Percentiles rank a stretch among this genome's conserved stretches.
These are phyloP conservation scores for Parafenestella ontariensis DNA, from an alignment of 2,329 filamentous ascomycete genomes.

Conservation along the genomic window DNA sequence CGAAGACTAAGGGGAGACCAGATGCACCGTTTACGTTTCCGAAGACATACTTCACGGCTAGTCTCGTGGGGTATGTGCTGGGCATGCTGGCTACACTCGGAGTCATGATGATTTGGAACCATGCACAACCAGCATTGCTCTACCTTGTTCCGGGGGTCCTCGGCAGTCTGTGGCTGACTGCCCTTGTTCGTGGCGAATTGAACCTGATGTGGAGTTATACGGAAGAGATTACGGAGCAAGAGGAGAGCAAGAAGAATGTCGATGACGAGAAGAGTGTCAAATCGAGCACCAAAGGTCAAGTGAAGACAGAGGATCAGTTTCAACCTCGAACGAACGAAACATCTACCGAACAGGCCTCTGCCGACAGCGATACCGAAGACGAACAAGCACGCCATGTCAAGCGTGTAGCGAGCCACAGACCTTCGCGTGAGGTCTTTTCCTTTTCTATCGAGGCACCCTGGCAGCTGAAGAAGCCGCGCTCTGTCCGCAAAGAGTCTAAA, in stretches of 20 bases:
- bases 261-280: constrained; percentile 6
- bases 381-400: constrained; percentile 17
- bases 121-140: constrained; percentile 87
- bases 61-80: constrained; percentile 75
- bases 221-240: constrained; percentile 62
- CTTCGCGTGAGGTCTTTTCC: constrained; percentile 42
- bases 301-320: constrained; percentile 3
- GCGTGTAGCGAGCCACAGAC: constrained; percentile 18
- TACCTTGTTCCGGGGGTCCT: constrained; percentile 92
- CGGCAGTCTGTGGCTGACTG: constrained; percentile 76
- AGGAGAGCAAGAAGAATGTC: constrained; percentile 19
- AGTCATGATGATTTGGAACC: constrained; percentile 78
- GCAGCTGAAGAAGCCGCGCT: constrained; percentile 28
- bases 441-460: constrained; percentile 46
- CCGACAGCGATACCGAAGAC: constrained; percentile 18
- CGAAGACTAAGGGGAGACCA: constrained; percentile 7
- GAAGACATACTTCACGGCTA: constrained; percentile 85
- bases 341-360: not conserved
- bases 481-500: constrained; percentile 2
- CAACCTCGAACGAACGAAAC: constrained; percentile 21
- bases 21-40: constrained; percentile 63
- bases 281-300: not conserved
- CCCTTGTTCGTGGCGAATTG: constrained; percentile 73
- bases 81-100: constrained; percentile 80
- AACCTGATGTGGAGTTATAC: constrained; percentile 81